Conservation (phyloP, 805 yeast genomes). For the Barnettozyma vustinii region DNA sequence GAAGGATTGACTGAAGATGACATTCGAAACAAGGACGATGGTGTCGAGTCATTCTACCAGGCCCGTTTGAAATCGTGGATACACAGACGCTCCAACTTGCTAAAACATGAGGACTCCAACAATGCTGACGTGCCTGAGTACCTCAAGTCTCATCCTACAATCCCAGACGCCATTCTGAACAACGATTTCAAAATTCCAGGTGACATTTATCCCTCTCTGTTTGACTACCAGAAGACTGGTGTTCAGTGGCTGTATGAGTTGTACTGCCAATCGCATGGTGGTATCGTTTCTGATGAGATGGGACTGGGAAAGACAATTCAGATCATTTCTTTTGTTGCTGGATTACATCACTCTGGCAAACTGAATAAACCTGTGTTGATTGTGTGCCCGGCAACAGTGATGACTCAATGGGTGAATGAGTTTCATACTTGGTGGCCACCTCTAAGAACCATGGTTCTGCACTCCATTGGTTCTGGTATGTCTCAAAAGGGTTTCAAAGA, state of each 20-base stretch:
- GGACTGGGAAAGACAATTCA: slow-evolving; percentile 96
- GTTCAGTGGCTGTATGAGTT: slow-evolving; percentile 98
- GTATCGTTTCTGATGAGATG: slow-evolving; percentile 97
- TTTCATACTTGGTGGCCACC: slow-evolving; percentile 99
- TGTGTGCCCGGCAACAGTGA: slow-evolving; percentile 95
- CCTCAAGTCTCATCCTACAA: slow-evolving; percentile 69
- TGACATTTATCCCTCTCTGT: slow-evolving; percentile 78
- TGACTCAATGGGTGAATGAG: slow-evolving; percentile 96
- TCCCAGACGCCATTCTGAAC: slow-evolving; percentile 70
- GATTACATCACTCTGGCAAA: slow-evolving; percentile 75
- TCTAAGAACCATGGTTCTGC: slow-evolving; percentile 75
- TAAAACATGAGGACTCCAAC: slow-evolving; percentile 16
- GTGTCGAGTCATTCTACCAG: slow-evolving; percentile 64
- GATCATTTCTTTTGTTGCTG: slow-evolving; percentile 84
- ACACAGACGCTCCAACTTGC: slow-evolving; percentile 39
- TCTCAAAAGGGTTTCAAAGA: slow-evolving; percentile 31
- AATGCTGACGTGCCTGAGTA: slow-evolving; percentile 44
- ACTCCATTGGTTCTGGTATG: slow-evolving; percentile 92
- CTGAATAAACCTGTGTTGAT: slow-evolving; percentile 74
- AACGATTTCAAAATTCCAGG: slow-evolving; percentile 77
- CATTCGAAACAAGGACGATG: slow-evolving; percentile 63
- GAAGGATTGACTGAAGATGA: slow-evolving; percentile 27
- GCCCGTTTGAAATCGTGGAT: slow-evolving; percentile 59
- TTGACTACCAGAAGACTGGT: slow-evolving; percentile 92
- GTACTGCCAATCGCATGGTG: slow-evolving; percentile 86